phyloP scores from a whole-genome alignment of 371 early-diverging fungal species.

The Choanephora cucurbitarum region DNA sequence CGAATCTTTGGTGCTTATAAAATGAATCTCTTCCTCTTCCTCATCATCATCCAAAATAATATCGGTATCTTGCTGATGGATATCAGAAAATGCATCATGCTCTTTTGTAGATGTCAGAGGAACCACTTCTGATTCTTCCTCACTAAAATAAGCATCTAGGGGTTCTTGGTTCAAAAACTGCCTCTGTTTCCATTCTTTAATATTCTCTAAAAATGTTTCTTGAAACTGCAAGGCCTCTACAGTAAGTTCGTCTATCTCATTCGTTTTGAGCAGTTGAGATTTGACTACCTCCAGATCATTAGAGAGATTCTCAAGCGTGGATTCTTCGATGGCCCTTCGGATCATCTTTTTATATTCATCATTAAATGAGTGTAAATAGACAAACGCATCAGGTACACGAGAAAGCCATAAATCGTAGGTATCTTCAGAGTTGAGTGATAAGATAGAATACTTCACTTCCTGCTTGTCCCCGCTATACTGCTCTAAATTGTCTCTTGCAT shows the following conservation, averaged over 20 bases:
- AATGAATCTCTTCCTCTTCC: constrained; percentile 26
- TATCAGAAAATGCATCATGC: constrained; percentile 3
- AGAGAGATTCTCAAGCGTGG: constrained; percentile 30
- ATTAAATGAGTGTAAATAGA: constrained; percentile 41
- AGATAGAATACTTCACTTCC: background rate
- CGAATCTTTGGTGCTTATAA: background rate
- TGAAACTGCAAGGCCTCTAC: constrained; percentile 49
- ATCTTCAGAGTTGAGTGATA: constrained; percentile 14
- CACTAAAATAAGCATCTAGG: background rate
- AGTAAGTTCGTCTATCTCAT: constrained; percentile 38
- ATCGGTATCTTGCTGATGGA: background rate
- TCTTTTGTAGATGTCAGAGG: background rate
- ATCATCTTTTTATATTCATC: constrained; percentile 49
- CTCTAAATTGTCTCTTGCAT: background rate
- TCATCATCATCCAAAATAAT: constrained; percentile 19
- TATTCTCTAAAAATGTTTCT: constrained; percentile 35
- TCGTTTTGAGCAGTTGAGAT: constrained; percentile 53
- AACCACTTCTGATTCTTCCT: background rate
- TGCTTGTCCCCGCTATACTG: background rate
- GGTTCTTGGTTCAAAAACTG: background rate
- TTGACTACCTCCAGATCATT: constrained; percentile 28
- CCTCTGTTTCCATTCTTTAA: constrained; percentile 29
- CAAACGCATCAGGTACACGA: constrained; percentile 40
- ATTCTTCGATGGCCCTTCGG: constrained; percentile 42
- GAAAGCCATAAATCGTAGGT: constrained; percentile 31